Evolutionary conservation across 2,329 filamentous ascomycete species (phyloP), one percentile per base, ranked within the genome.

Genomic region (Fusarium secorum): DNA sequence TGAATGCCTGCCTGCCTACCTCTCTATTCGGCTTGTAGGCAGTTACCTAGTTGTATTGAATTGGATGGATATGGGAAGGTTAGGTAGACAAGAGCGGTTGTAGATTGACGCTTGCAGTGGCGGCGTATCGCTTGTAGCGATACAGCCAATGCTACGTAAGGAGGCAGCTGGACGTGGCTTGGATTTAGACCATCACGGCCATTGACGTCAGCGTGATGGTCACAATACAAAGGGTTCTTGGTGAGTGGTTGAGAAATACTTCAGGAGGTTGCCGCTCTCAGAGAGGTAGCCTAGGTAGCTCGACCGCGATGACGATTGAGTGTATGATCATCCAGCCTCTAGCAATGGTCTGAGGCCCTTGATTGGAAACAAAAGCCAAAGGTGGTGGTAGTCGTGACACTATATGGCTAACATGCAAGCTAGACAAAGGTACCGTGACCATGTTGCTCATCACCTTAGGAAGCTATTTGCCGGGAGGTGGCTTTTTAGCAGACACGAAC

Each of bases 161-260:
- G 26, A 52, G 45, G 45, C 41, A 65, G 57, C 39, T 30, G 54
- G 45, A 30, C 53, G 72, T 71, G 70, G 73, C 68, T 66, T 57
- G 44, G 64, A 58, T 56, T 44, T 63, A 51, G 73, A 72, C 71
- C 66, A 57, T 71, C 70, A 51, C 28, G 60, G 62, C 66, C 65
- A 64, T 76, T 75, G 75, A 77, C 75, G 75, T 77, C 75, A 77
- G 68, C 59, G 67, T 75, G 70, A 75, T 75, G 73, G 68, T 74
- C 73, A 75, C 74, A 59, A 75, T 71, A 73, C 45, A 57, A 65
- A 65, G 32, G 24, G 26, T 44, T 22, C 32, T 63, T 42, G 35
- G 24, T 58, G 52, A 61, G 54, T 71, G 68, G 52, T 36, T 41
- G 42, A 65, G 14, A 38, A 49, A 44, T 22, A 36, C 22, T 36